These are phyloP conservation scores for Sphaerulina vaccinii DNA, from an alignment of 2,329 filamentous ascomycete species.

Conservation along the genomic window DNA sequence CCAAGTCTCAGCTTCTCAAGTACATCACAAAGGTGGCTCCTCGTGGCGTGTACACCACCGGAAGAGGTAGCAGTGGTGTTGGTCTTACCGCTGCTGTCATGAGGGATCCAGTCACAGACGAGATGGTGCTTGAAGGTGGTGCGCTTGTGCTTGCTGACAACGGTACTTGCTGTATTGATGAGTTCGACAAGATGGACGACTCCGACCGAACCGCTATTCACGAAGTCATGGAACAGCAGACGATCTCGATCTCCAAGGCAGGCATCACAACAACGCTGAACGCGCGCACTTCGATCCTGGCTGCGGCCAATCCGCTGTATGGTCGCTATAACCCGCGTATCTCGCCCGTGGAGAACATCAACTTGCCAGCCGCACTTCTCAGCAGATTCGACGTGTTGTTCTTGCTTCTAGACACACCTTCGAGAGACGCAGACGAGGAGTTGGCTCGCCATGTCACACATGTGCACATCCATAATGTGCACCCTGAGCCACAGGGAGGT, in stretches of 20 bases:
- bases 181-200: slow-evolving; percentile 89
- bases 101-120: slow-evolving; percentile 78
- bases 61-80: slow-evolving; percentile 76
- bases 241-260: slow-evolving; percentile 83
- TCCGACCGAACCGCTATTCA: slow-evolving; percentile 78
- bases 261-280: slow-evolving; percentile 97
- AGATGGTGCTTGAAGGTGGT: slow-evolving; percentile 80
- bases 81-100: slow-evolving; percentile 81
- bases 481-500: slow-evolving; percentile 68
- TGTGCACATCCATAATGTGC: slow-evolving; percentile 94
- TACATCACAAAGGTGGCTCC: slow-evolving; percentile 98
- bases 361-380: slow-evolving; percentile 91
- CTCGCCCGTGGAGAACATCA: slow-evolving; percentile 98
- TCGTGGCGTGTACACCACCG: slow-evolving; percentile 81
- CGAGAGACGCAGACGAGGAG: slow-evolving; percentile 85
- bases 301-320: slow-evolving; percentile 94
- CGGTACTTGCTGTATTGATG: slow-evolving; percentile 82
- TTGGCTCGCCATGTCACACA: slow-evolving; percentile 92
- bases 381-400: slow-evolving; percentile 98
- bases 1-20: slow-evolving; percentile 96
- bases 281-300: slow-evolving; percentile 78
- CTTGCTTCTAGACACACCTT: slow-evolving; percentile 91
- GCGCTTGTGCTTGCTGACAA: slow-evolving; percentile 78
- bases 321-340: slow-evolving; percentile 97
- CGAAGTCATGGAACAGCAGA: slow-evolving; percentile 88